Evolutionary conservation across 192 early-diverging fungal species (phyloP).

Genomic region (Backusella morwellensis): DNA sequence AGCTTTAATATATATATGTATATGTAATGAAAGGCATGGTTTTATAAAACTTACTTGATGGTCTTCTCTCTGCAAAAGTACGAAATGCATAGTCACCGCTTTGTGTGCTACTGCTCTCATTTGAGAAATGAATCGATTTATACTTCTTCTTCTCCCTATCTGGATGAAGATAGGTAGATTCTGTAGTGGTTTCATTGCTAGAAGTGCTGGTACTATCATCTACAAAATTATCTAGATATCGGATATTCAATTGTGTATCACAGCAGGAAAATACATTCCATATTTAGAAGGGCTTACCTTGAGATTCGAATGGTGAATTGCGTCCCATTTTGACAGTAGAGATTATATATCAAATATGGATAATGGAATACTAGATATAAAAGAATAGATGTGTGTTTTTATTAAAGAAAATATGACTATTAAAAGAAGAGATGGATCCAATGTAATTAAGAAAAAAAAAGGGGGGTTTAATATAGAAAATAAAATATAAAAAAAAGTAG

Average conservation of each 20-base stretch:
- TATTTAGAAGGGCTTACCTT: slow-evolving; percentile 4
- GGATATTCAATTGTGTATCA: slow-evolving; percentile 1
- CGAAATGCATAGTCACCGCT: neutral
- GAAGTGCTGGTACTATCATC: neutral
- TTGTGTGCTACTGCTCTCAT: neutral
- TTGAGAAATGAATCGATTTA: neutral
- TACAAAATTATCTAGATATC: neutral
- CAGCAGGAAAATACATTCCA: neutral
- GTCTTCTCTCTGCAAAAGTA: neutral
- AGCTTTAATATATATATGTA: neutral
- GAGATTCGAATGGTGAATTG: neutral
- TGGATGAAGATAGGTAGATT: neutral
- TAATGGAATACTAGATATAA: neutral
- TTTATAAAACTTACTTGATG: neutral
- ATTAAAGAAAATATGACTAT: no score
- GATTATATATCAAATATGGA: neutral
- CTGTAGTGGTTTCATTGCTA: neutral
- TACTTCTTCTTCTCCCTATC: neutral
- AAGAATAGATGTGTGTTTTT: neutral
- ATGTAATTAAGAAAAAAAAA: neutral
- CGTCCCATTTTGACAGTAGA: neutral
- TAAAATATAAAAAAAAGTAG: neutral
- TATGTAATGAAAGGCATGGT: neutral
- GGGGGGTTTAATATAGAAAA: neutral
- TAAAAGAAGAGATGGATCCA: neutral